phyloP scores from a whole-genome alignment of 805 yeast genomes.

The Lipomyces mesembrius region DNA sequence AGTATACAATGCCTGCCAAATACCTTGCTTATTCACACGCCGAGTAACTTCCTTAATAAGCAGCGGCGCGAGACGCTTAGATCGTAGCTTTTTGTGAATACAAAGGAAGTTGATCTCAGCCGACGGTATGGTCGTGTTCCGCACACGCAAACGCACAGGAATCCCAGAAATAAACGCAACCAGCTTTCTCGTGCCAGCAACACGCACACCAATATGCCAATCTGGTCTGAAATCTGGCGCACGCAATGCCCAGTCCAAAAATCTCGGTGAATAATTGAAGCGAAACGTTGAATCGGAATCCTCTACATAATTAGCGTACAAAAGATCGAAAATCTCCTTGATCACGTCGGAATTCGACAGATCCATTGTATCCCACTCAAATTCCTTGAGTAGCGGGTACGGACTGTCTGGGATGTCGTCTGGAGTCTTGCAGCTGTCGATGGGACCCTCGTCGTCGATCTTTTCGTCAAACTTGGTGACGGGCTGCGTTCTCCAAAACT shows the following conservation, averaged over 20 bases:
- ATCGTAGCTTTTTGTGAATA: constrained; percentile 88
- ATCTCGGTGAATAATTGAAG: constrained; percentile 81
- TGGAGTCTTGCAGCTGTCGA: constrained; percentile 68
- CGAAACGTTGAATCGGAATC: constrained; percentile 91
- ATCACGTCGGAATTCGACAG: constrained; percentile 59
- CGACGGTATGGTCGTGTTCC: constrained; percentile 54
- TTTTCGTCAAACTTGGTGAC: constrained; percentile 77
- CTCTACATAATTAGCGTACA: constrained; percentile 92
- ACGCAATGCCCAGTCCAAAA: constrained; percentile 89
- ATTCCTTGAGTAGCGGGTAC: constrained; percentile 70
- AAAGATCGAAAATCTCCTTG: constrained; percentile 75
- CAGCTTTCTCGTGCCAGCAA: constrained; percentile 70
- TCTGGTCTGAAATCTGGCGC: constrained; percentile 91
- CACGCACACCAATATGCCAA: constrained; percentile 95
- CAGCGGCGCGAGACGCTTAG: constrained; percentile 94
- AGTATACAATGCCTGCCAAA: constrained; percentile 96
- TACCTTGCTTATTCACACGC: constrained; percentile 78
- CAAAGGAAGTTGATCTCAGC: constrained; percentile 93
- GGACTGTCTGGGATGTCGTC: constrained; percentile 75
- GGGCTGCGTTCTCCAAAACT: constrained; percentile 98
- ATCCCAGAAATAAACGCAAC: constrained; percentile 93
- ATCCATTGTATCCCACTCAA: constrained; percentile 88
- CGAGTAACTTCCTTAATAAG: constrained; percentile 92
- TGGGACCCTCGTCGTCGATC: constrained; percentile 76
- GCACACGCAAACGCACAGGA: constrained; percentile 71